A percentile compares a stretch with the other conserved stretches of the same genome.
phyloP scores from a whole-genome alignment of 2,329 filamentous ascomycete species.

The Clonostachys rhizophaga region DNA sequence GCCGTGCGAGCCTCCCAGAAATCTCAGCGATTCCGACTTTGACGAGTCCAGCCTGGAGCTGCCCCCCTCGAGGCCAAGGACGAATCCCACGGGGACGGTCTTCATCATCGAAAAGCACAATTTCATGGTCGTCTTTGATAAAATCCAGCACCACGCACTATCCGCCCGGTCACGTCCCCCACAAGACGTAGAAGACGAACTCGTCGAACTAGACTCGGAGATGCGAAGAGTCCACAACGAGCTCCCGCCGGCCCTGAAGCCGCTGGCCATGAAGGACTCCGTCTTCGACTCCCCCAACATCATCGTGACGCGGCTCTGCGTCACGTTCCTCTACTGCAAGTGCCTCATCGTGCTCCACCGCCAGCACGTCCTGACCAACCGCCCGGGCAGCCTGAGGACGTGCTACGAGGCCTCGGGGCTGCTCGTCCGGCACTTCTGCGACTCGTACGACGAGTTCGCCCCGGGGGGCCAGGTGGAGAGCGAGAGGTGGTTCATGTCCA shows the following conservation, averaged over 20 bases:
- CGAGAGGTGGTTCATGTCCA: constrained; percentile 47
- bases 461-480: constrained; percentile 45
- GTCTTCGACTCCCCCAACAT: constrained; percentile 33
- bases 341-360: constrained; percentile 45
- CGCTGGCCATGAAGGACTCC: constrained; percentile 32
- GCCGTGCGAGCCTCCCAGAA: constrained; percentile 36
- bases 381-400: constrained; percentile 14
- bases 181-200: constrained; percentile 5
- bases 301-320: constrained; percentile 39
- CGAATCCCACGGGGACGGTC: constrained; percentile 35
- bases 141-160: constrained; percentile 32
- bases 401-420: constrained; percentile 36
- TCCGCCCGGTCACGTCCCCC: constrained; percentile 28
- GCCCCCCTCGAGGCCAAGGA: constrained; percentile 27
- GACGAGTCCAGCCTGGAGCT: constrained; percentile 37
- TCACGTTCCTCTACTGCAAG: constrained; percentile 42
- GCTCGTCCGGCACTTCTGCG: constrained; percentile 38
- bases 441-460: constrained; percentile 37
- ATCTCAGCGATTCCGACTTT: constrained; percentile 45
- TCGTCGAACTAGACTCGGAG: constrained; percentile 29
- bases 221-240: constrained; percentile 25
- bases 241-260: constrained; percentile 31
- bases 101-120: constrained; percentile 35
- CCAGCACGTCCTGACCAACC: constrained; percentile 31
- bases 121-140: constrained; percentile 36